These are phyloP conservation scores for Ophiostoma piceae DNA, from an alignment of 2,329 filamentous ascomycete species.

Conservation along the genomic window DNA sequence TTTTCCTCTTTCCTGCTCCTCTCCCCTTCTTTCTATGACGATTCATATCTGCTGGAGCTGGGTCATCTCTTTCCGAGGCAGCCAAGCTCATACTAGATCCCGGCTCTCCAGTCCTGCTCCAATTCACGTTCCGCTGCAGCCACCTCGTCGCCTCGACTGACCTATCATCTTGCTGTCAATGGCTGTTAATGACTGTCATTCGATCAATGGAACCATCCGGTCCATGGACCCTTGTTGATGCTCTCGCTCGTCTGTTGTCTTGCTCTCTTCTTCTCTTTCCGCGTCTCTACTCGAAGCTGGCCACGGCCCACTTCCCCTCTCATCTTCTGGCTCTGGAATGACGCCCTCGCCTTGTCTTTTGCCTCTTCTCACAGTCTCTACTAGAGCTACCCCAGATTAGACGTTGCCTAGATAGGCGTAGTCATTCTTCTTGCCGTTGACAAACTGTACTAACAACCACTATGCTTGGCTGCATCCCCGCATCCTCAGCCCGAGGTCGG, in stretches of 20 bases:
- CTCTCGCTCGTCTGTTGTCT: no score
- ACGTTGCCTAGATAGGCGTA: not conserved
- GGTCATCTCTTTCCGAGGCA: no score
- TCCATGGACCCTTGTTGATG: no score
- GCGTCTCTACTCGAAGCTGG: not conserved
- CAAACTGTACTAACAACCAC: not conserved
- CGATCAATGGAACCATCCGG: not conserved
- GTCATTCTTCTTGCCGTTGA: not conserved
- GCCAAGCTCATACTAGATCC: no score
- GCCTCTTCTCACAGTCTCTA: not conserved
- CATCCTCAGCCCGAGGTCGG: constrained; percentile 5
- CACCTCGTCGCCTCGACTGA: not conserved
- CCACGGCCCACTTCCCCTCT: constrained; percentile 6
- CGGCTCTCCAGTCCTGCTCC: no score
- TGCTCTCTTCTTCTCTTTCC: not conserved
- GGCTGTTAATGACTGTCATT: no score
- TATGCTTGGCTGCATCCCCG: not conserved
- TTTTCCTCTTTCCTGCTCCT: not conserved
- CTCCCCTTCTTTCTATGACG: no score
- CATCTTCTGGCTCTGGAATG: not conserved
- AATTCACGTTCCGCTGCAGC: no score
- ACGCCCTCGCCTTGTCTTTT: not conserved
- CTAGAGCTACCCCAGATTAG: not conserved
- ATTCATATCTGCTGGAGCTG: not conserved
- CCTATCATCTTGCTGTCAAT: not conserved